Base-by-base conservation (phyloP, 73 alveolate species). In the Stentor coeruleus region DNA sequence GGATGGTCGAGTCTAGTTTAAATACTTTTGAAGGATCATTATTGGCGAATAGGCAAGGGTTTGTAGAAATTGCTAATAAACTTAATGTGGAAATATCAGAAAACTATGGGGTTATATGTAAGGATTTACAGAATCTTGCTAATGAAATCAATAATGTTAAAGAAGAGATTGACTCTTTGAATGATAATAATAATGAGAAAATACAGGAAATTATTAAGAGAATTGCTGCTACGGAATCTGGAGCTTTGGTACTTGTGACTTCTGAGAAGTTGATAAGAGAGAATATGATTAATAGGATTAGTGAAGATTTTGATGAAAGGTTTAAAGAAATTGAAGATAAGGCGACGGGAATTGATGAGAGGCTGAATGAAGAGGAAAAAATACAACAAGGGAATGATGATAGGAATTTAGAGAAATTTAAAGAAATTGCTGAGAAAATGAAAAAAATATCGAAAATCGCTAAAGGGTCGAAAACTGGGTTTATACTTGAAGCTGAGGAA, bases 211-310 rank as follows among this genome's bases (percentile, higher is more conserved):
- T 79, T 42, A 26, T 58, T 42, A 81, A 85, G 59, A 38, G 35
- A 4, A 59, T 85, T 3, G 15, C 58, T 35, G 86, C 74, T 28
- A 77, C 85, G 0, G 94, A 88, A 58, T 85, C 94, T 3, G 87
- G 81, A 38, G 20, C 87, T 4, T 81, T 79, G 58, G 87, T 90
- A 3, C 38, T 72, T 3, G 20, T 88, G 42, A 49, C 83, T 39
- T 85, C 88, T 15, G 94, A 88, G 57, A 88, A 88, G 59, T 35
- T 86, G 2, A 82, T 81, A 11, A 33, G 94, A 79, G 87, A 74
- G 91, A 89, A 35, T 31, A 59, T 38, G 89, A 85, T 55, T 3
- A 77, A 35, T 77, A 84, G 40, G 39, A 81, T 35, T 6, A n/a
- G 38, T 58, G 82, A 81, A 58, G 82, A 38, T 3, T 6, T 81